phyloP scores from a whole-genome alignment of 2,329 filamentous ascomycete genomes.

The Aspergillus chevalieri region DNA sequence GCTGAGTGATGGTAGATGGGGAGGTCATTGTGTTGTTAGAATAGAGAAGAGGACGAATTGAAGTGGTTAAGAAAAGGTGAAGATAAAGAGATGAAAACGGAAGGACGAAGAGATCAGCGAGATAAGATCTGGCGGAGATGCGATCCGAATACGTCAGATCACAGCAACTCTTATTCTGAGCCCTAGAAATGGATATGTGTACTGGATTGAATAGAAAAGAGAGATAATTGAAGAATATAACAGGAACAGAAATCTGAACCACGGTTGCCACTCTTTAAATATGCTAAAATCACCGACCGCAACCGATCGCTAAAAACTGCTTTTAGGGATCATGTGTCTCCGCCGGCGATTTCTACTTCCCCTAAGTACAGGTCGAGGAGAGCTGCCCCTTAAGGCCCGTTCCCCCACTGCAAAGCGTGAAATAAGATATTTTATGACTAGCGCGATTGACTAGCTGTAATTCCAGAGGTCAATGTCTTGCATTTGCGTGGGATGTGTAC shows the following conservation, averaged over 20 bases:
- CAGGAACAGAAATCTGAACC: too few relatives aligned
- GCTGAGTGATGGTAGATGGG: slow-evolving; percentile 56
- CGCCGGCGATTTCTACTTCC: slow-evolving; percentile 29
- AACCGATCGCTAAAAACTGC: slow-evolving; percentile 40
- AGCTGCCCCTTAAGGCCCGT: slow-evolving; percentile 23
- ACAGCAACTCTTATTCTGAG: too few relatives aligned
- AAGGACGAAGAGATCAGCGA: slow-evolving; percentile 3
- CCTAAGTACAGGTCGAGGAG: slow-evolving; percentile 46
- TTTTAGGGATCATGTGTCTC: slow-evolving; percentile 37
- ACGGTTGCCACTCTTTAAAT: too few relatives aligned
- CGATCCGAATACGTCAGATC: neutral
- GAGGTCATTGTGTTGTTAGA: slow-evolving; percentile 41
- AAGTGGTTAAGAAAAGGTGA: neutral
- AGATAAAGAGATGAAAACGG: slow-evolving; percentile 4
- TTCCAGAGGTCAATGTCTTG: too few relatives aligned
- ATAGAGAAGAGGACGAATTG: neutral
- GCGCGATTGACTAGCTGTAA: too few relatives aligned
- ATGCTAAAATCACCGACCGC: slow-evolving; percentile 2
- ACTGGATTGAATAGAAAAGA: neutral
- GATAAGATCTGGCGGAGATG: slow-evolving; percentile 4
- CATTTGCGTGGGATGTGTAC: too few relatives aligned
- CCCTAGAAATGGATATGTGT: too few relatives aligned
- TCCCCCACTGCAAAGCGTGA: neutral
- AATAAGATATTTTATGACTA: too few relatives aligned
- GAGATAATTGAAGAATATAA: neutral